Evolutionary conservation across 495 filamentous ascomycete species (phyloP).

Genomic region (Talaromyces ruber): DNA sequence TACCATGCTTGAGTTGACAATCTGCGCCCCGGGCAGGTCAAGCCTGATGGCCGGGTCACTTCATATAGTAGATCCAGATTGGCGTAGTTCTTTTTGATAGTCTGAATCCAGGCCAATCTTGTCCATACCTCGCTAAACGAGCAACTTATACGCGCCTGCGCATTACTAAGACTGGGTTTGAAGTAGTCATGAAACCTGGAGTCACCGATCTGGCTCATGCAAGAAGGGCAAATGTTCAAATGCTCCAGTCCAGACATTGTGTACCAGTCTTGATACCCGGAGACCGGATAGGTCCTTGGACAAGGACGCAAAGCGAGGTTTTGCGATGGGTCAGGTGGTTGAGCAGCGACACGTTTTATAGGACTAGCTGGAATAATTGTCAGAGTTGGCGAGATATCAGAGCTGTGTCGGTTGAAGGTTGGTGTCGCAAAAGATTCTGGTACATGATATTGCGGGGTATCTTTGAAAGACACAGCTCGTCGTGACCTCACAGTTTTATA

Average conservation of each 20-base stretch:
- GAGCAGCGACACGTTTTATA: neutral
- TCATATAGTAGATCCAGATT: conserved; percentile 47
- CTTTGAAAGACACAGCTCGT: conserved; percentile 19
- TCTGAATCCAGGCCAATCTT: conserved; percentile 58
- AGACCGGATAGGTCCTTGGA: conserved; percentile 37
- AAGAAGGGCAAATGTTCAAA: conserved; percentile 58
- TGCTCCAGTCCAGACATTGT: conserved; percentile 46
- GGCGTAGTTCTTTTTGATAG: conserved; percentile 44
- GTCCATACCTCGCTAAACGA: conserved; percentile 57
- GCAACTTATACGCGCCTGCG: conserved; percentile 38
- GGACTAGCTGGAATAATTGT: neutral
- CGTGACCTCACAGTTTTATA: neutral
- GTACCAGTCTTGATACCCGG: conserved; percentile 56
- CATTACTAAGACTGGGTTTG: conserved; percentile 32
- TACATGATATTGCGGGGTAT: conserved; percentile 7
- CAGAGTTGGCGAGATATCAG: conserved; percentile 1
- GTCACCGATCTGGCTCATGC: conserved; percentile 45
- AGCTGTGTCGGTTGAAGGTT: neutral
- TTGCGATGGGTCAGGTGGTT: neutral
- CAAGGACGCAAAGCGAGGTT: conserved; percentile 41
- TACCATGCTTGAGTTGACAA: conserved; percentile 46
- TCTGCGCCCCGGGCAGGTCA: conserved; percentile 43
- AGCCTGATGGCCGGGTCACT: conserved; percentile 36
- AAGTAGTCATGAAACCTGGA: conserved; percentile 46
- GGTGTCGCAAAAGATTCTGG: neutral